Evolutionary conservation across 176 grass and related monocot genomes (phyloP).

Genomic region (Eragrostis nindensis): DNA sequence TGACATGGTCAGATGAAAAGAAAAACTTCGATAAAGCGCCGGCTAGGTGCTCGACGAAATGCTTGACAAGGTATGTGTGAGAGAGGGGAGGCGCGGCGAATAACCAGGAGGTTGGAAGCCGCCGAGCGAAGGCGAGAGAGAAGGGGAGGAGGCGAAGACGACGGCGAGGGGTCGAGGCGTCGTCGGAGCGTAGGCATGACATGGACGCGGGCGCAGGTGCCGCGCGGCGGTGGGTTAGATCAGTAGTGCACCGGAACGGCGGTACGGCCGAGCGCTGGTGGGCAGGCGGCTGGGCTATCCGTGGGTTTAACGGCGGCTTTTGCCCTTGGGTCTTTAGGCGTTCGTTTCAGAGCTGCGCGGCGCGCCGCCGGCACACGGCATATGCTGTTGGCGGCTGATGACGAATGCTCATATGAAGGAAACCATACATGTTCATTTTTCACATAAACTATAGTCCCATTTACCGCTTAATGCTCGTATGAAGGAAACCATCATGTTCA

Average conservation of each 20-base stretch:
- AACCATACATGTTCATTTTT: too few species aligned
- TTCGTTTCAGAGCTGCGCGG: too few species aligned
- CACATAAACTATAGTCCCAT: too few species aligned
- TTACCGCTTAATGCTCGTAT: neutral
- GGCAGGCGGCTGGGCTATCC: too few species aligned
- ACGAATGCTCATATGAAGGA: too few species aligned
- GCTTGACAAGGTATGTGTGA: neutral
- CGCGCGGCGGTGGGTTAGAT: neutral
- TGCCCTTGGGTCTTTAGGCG: too few species aligned
- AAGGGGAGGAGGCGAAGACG: conserved; percentile 23
- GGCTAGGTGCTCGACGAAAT: conserved; percentile 60
- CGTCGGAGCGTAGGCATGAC: conserved; percentile 55
- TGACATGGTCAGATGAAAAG: neutral
- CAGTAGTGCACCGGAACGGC: neutral
- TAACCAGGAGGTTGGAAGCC: conserved; percentile 54
- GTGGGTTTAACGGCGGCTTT: neutral
- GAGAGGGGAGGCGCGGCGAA: neutral
- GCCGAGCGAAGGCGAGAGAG: conserved; percentile 45
- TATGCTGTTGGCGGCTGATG: too few species aligned
- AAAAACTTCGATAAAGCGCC: neutral
- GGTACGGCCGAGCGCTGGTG: neutral
- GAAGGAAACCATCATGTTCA: neutral
- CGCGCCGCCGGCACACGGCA: too few species aligned
- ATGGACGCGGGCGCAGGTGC: neutral
- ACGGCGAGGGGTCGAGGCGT: conserved; percentile 28